Base-by-base conservation (phyloP, 2,329 filamentous ascomycete species). In the Aspergillus costaricaensis region DNA sequence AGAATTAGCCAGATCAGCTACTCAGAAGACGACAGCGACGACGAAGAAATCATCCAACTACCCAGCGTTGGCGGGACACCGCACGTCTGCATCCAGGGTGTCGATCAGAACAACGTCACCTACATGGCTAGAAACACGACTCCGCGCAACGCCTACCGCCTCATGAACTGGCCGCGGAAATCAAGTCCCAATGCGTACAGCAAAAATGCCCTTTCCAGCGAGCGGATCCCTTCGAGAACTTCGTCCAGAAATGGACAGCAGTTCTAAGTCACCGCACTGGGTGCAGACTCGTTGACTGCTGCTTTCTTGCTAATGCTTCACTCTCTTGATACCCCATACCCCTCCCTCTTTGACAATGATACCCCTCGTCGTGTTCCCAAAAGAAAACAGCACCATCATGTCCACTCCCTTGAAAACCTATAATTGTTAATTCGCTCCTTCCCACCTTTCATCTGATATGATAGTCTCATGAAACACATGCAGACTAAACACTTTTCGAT, bases 21-120 rank as follows among this genome's bases (percentile, higher is more conserved):
- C 43, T 68, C 68, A 2, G 57, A 57, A 6, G 70, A 73, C 30
- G 70, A 74, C 10, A 70, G 68, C 5, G 73, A 76, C 5, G 74
- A 76, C 48, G 74, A 76, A 47, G 73, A 75, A 12, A 70, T 76
- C 50, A 71, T 75, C 44, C 70, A 75, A 5, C 68, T 76, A 9
- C 74, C 74, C 14, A 73, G 68, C 30, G 62, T 70, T 10, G 65
- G 32, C 5, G 17, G n/a, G 4, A 61, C 63, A 1, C 72, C 69
- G 3, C 65, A 64, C 6, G 65, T 73, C 4, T 70, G 71, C 36
- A 70, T 75, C 48, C 70, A 74, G 27, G 69, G 68, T 12, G 68
- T 76, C 17, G 72, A 76, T 47, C 66, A 71, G 30, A 74, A 76
- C 54, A 74, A 74, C 47, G 71, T 74, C 17, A 66, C 68, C 50